A percentile compares a stretch with the other conserved stretches of the same genome.
Conservation (phyloP, 768 basidiomycete genomes). For the Hebeloma cylindrosporum region DNA sequence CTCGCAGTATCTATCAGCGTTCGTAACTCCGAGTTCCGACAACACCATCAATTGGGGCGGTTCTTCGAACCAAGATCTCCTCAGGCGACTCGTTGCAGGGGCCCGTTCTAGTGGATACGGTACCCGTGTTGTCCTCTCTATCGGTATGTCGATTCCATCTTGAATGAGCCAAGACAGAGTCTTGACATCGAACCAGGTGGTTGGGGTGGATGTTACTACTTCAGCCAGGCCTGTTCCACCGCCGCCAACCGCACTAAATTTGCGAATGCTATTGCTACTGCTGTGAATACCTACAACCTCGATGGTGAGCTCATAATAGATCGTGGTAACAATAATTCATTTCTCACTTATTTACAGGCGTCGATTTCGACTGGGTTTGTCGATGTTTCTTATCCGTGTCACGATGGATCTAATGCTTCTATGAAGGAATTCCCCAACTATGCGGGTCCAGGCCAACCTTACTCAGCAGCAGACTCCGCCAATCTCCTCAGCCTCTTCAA, state of each 20-base stretch:
- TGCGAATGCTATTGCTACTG: conserved; percentile 49
- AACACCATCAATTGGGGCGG: conserved; percentile 50
- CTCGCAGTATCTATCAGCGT: conserved; percentile 43
- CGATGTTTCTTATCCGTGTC: neutral
- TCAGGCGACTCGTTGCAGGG: conserved; percentile 54
- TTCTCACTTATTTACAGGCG: conserved; percentile 43
- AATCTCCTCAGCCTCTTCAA: conserved; percentile 65
- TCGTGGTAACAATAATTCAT: conserved; percentile 22
- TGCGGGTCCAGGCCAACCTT: conserved; percentile 59
- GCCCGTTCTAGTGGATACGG: conserved; percentile 57
- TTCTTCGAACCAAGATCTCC: conserved; percentile 45
- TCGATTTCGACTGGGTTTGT: conserved; percentile 57
- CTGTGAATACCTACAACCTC: conserved; percentile 58
- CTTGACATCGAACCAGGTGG: too few species aligned
- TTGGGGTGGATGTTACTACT: conserved; percentile 71
- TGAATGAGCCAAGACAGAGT: too few species aligned
- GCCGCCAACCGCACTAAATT: conserved; percentile 54
- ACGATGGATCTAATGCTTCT: conserved; percentile 1
- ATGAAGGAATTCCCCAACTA: conserved; percentile 71
- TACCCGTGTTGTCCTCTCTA: conserved; percentile 65
- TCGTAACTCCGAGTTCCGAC: conserved; percentile 65
- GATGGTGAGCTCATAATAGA: conserved; percentile 55
- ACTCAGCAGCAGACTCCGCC: conserved; percentile 57
- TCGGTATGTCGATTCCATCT: conserved; percentile 58
- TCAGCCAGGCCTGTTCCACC: conserved; percentile 57